Percentiles rank a stretch among this genome's conserved stretches.
These are phyloP conservation scores for Populus deltoides DNA, from an alignment of 345 rosid species.

Conservation along the genomic window DNA sequence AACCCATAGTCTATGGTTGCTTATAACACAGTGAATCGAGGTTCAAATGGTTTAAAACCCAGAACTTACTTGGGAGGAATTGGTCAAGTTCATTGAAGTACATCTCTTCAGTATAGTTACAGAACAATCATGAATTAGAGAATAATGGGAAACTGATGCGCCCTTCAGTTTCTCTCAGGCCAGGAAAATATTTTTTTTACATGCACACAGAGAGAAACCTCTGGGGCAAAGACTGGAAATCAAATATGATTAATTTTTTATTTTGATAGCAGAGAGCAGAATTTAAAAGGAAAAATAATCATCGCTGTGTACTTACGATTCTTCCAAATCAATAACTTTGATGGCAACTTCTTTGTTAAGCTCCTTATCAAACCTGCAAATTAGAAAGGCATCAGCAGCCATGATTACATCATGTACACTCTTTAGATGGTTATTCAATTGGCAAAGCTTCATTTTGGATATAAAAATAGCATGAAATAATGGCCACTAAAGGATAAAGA, in stretches of 20 bases:
- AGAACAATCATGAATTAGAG: not conserved
- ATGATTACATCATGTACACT: constrained; percentile 4
- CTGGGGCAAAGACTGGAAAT: not conserved
- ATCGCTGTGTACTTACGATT: constrained; percentile 68
- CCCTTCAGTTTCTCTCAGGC: not conserved
- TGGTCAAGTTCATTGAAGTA: not conserved
- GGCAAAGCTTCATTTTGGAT: not conserved
- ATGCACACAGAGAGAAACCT: not conserved
- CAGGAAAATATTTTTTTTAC: not conserved
- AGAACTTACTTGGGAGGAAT: not conserved
- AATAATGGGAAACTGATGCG: not conserved
- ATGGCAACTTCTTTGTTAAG: constrained; percentile 97
- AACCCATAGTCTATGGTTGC: not conserved
- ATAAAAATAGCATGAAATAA: not conserved
- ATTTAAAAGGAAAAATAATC: not conserved
- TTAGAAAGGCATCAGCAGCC: constrained; percentile 25
- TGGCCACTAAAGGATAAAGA: not conserved
- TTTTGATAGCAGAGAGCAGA: not conserved
- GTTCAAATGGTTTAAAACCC: not conserved
- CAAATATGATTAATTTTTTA: no score
- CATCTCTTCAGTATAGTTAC: not conserved
- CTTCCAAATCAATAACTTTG: constrained; percentile 97
- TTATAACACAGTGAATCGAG: not conserved
- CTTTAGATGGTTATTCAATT: not conserved
- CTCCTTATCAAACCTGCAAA: constrained; percentile 87